These are phyloP conservation scores for Elongisporangium anandrum DNA, from an alignment of 352 stramenopile genomes.

Conservation along the genomic window DNA sequence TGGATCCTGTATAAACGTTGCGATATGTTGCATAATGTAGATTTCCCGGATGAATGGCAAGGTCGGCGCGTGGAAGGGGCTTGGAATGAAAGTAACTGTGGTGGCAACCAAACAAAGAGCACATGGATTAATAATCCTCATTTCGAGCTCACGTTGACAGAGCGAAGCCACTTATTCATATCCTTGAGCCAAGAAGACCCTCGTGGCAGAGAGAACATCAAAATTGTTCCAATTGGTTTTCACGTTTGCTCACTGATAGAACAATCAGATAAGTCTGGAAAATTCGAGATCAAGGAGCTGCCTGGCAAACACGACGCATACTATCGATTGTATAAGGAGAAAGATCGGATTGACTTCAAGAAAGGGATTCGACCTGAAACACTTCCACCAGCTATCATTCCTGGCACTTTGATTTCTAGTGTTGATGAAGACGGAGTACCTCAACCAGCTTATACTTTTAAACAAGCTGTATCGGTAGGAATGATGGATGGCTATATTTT, in stretches of 20 bases:
- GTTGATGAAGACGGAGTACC: slow-evolving; percentile 64
- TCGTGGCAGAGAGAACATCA: slow-evolving; percentile 58
- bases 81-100: slow-evolving; percentile 77
- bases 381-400: slow-evolving; percentile 66
- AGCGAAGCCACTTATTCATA: slow-evolving; percentile 61
- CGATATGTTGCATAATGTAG: too few species aligned
- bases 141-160: slow-evolving; percentile 66
- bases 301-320: slow-evolving; percentile 51
- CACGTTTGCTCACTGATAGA: slow-evolving; percentile 64
- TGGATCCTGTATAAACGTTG: too few species aligned
- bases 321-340: slow-evolving; percentile 71
- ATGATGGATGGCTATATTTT: neutral
- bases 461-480: slow-evolving; percentile 71
- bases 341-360: slow-evolving; percentile 49
- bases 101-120: slow-evolving; percentile 75
- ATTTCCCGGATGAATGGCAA: slow-evolving; percentile 87
- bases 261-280: slow-evolving; percentile 20
- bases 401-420: slow-evolving; percentile 59
- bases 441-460: slow-evolving; percentile 79
- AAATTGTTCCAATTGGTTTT: slow-evolving; percentile 78
- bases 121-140: slow-evolving; percentile 88
- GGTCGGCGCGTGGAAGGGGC: slow-evolving; percentile 66
- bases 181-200: slow-evolving; percentile 81
- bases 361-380: slow-evolving; percentile 45
- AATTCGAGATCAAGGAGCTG: slow-evolving; percentile 65